phyloP scores from a whole-genome alignment of 257 asterid species.

The Ajuga chamaepitys region DNA sequence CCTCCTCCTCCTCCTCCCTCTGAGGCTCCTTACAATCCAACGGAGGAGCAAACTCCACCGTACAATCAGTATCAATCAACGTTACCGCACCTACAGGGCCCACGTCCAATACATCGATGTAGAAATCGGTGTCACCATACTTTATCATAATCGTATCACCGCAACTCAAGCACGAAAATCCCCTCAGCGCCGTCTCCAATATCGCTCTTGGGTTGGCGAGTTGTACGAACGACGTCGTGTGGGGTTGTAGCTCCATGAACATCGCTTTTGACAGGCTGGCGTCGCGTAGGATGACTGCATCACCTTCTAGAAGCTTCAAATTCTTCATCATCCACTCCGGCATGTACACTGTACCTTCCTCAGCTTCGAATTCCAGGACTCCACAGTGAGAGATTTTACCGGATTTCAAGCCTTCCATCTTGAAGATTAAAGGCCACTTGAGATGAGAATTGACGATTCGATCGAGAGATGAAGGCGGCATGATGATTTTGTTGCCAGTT shows the following conservation, averaged over 20 bases:
- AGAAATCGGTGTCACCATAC: not conserved
- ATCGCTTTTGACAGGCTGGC: not conserved
- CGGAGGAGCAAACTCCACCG: constrained; percentile 2
- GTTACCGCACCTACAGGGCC: not conserved
- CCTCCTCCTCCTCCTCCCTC: not conserved
- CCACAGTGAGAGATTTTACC: not conserved
- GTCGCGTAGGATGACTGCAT: not conserved
- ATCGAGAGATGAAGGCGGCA: not conserved
- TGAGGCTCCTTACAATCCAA: constrained; percentile 8
- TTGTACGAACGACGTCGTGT: not conserved
- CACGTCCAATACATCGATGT: not conserved
- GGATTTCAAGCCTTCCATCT: not conserved
- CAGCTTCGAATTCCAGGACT: constrained; percentile 5
- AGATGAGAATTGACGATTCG: not conserved
- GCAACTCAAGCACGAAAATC: not conserved
- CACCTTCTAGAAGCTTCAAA: not conserved
- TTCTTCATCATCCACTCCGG: constrained; percentile 12
- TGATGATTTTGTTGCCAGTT: not conserved
- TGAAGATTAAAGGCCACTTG: not conserved
- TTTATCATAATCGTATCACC: constrained; percentile 4
- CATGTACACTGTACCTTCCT: not conserved
- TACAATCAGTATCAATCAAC: not conserved
- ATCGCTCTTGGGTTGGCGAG: not conserved
- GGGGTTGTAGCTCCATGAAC: constrained; percentile 5
- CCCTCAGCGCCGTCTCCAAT: not conserved